Conservation (phyloP, 73 alveolate genomes). For the Strombidium stylifer region DNA sequence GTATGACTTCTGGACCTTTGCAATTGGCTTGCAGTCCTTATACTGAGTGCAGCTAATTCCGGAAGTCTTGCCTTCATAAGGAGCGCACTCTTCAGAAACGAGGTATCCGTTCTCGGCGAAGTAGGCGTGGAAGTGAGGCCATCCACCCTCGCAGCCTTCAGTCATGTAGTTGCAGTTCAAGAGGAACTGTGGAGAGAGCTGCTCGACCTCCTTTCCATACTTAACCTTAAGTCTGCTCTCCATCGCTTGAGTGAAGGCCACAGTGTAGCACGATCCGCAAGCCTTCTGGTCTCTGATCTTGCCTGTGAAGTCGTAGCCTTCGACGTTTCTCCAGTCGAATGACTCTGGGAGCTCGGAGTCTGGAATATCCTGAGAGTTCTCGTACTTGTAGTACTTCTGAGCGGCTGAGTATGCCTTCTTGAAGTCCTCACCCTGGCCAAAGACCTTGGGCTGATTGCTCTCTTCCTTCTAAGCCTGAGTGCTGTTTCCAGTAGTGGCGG, state of each 20-base stretch:
- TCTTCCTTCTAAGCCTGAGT: too few species aligned
- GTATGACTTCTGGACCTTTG: background rate
- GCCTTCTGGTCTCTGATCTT: conserved; percentile 47
- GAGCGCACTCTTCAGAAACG: conserved; percentile 52
- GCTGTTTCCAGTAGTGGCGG: too few species aligned
- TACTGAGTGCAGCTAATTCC: background rate
- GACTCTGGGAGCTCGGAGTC: conserved; percentile 44
- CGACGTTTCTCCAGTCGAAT: conserved; percentile 75
- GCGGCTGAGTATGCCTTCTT: too few species aligned
- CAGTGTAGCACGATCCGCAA: conserved; percentile 80
- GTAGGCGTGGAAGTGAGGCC: conserved; percentile 75
- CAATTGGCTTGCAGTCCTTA: background rate
- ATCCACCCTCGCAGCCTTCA: conserved; percentile 94
- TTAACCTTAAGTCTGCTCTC: conserved; percentile 68
- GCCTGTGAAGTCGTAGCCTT: conserved; percentile 61
- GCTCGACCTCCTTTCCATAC: conserved; percentile 37
- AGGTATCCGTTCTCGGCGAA: conserved; percentile 67
- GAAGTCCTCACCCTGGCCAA: too few species aligned
- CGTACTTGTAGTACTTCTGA: too few species aligned
- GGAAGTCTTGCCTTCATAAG: conserved; percentile 33
- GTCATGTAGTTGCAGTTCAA: conserved; percentile 71
- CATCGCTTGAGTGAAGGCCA: conserved; percentile 30
- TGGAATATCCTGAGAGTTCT: too few species aligned
- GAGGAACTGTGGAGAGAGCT: conserved; percentile 22
- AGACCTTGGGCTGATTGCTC: too few species aligned